Conservation (phyloP, 345 rosid species). For the Eucalyptus decipiens region DNA sequence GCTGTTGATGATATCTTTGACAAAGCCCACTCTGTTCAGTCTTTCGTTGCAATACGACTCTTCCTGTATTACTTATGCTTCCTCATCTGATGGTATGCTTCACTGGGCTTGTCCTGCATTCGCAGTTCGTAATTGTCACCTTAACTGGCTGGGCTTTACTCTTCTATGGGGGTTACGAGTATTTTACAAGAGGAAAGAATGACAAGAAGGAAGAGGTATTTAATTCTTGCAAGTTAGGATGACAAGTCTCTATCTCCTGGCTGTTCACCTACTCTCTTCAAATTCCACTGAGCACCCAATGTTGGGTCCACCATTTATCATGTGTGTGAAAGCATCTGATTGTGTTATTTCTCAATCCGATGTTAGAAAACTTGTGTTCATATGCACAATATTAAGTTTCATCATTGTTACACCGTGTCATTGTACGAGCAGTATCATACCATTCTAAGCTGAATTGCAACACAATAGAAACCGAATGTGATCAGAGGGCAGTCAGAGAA, state of each 20-base stretch:
- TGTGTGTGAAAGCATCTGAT: background rate
- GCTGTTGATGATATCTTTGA: background rate
- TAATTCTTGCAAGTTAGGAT: background rate
- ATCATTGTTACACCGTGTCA: background rate
- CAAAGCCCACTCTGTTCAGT: background rate
- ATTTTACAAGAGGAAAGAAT: slow-evolving; percentile 17
- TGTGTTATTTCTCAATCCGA: background rate
- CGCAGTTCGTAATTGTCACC: slow-evolving; percentile 40
- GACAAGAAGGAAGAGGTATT: slow-evolving; percentile 28
- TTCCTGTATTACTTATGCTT: background rate
- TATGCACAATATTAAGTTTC: background rate
- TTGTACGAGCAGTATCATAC: background rate
- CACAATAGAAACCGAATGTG: background rate
- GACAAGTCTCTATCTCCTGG: background rate
- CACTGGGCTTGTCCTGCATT: background rate
- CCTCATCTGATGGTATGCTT: background rate
- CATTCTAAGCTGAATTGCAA: background rate
- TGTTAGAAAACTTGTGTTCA: background rate
- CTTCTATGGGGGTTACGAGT: slow-evolving; percentile 32
- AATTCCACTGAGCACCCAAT: background rate
- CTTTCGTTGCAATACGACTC: background rate
- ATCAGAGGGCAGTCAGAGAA: background rate
- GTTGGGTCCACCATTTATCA: background rate
- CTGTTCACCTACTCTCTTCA: background rate
- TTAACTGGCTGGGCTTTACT: slow-evolving; percentile 38